Evolutionary conservation across 2,329 filamentous ascomycete species (phyloP).

Genomic region (Celoporthe dispersa): DNA sequence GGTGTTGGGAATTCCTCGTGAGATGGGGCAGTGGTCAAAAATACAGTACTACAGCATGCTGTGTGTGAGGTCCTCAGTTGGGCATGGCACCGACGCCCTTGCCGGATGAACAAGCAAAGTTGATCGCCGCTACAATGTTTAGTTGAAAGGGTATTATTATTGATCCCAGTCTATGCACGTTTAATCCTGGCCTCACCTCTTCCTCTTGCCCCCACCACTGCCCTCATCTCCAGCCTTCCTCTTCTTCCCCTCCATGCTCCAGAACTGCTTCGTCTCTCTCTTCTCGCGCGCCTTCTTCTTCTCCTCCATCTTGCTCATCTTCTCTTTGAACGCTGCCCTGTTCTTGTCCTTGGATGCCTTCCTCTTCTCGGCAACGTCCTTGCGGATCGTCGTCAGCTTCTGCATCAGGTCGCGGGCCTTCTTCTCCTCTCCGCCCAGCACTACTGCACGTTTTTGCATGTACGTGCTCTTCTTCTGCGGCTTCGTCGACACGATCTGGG

Average conservation of each 20-base stretch:
- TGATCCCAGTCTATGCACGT: slow-evolving; percentile 6
- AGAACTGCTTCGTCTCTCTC: slow-evolving; percentile 89
- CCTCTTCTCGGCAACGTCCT: slow-evolving; percentile 87
- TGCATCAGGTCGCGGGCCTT: slow-evolving; percentile 87
- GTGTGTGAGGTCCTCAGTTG: background rate
- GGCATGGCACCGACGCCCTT: background rate
- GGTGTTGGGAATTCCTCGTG: background rate
- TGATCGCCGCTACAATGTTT: background rate
- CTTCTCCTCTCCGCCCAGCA: slow-evolving; percentile 84
- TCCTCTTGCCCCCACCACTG: slow-evolving; percentile 47
- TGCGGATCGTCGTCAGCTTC: slow-evolving; percentile 87
- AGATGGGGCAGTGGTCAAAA: background rate
- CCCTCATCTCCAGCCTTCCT: slow-evolving; percentile 50
- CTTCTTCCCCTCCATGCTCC: slow-evolving; percentile 85
- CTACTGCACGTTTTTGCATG: slow-evolving; percentile 93
- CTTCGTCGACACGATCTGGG: slow-evolving; percentile 82
- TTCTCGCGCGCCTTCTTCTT: slow-evolving; percentile 87
- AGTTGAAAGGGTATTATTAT: background rate
- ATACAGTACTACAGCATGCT: background rate
- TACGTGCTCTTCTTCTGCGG: slow-evolving; percentile 84
- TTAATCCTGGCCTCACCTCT: slow-evolving; percentile 32
- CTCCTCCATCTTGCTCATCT: slow-evolving; percentile 80
- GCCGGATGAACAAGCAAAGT: background rate
- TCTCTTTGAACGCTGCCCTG: slow-evolving; percentile 77
- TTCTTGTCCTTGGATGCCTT: slow-evolving; percentile 86